Conservation (phyloP, 306 rosid genomes). For the Heteromeles arbutifolia region DNA sequence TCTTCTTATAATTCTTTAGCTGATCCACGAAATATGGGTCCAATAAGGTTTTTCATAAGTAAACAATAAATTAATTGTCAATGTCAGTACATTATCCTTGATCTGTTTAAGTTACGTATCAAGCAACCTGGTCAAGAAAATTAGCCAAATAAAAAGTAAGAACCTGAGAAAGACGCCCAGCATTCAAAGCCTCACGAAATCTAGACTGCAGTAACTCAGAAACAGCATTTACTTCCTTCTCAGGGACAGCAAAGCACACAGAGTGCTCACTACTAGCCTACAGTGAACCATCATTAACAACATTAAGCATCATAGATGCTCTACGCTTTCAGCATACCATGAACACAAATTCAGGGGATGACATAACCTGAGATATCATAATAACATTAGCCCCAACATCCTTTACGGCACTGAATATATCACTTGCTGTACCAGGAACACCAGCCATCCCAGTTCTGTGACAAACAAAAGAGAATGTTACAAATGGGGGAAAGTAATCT, state of each 20-base stretch:
- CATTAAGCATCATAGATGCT: slow-evolving; percentile 13
- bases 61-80: not conserved
- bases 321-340: slow-evolving; percentile 8
- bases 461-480: slow-evolving; percentile 4
- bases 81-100: not conserved
- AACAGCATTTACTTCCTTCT: slow-evolving; percentile 91
- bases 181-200: slow-evolving; percentile 91
- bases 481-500: not conserved
- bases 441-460: slow-evolving; percentile 99
- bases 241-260: slow-evolving; percentile 98
- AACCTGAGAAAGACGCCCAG: slow-evolving; percentile 98
- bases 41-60: not conserved
- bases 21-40: not conserved
- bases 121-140: slow-evolving; percentile 4
- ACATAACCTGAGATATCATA: slow-evolving; percentile 93
- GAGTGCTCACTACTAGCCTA: slow-evolving; percentile 99
- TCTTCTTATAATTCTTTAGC: not conserved
- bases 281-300: slow-evolving; percentile 23
- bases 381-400: slow-evolving; percentile 99
- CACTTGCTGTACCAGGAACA: slow-evolving; percentile 95
- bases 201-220: slow-evolving; percentile 84
- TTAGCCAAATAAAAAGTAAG: slow-evolving; percentile 12
- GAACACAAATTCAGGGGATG: slow-evolving; percentile 14
- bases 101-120: not conserved
- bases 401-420: slow-evolving; percentile 82